Evolutionary conservation across 345 rosid genomes (phyloP).

Genomic region (Durio zibethinus): DNA sequence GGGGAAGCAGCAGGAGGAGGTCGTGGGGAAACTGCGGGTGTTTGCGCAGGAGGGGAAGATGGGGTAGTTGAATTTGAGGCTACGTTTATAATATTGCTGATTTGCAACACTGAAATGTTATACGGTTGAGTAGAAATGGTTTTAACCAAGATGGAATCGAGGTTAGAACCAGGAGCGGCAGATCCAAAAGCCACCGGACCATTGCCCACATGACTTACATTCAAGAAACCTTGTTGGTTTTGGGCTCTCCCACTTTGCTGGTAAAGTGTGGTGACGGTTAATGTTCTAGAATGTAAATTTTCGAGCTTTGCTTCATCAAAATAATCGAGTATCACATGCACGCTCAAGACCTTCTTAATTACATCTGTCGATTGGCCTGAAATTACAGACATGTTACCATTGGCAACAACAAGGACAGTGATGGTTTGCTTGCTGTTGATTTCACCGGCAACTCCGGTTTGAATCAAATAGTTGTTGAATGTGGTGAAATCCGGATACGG

Average conservation of each 20-base stretch:
- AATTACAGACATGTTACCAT: not conserved
- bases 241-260: slow-evolving; percentile 5
- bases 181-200: not conserved
- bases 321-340: slow-evolving; percentile 14
- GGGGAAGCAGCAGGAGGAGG: not conserved
- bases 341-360: not conserved
- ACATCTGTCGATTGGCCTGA: not conserved
- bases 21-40: not conserved
- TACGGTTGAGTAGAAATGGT: not conserved
- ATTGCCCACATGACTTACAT: not conserved
- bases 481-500: not conserved
- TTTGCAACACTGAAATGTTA: not conserved
- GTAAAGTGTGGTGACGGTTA: not conserved
- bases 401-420: slow-evolving; percentile 1
- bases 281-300: too few relatives aligned
- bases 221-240: slow-evolving; percentile 6
- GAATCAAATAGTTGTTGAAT: not conserved
- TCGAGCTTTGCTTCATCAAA: not conserved
- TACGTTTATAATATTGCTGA: not conserved
- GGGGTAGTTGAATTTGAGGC: not conserved
- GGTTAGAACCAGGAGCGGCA: not conserved
- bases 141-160: not conserved
- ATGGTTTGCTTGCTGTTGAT: not conserved
- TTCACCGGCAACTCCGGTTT: not conserved
- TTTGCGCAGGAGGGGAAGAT: not conserved